phyloP scores from a whole-genome alignment of 192 early-diverging fungal genomes.

The Bifiguratus adelaidae region DNA sequence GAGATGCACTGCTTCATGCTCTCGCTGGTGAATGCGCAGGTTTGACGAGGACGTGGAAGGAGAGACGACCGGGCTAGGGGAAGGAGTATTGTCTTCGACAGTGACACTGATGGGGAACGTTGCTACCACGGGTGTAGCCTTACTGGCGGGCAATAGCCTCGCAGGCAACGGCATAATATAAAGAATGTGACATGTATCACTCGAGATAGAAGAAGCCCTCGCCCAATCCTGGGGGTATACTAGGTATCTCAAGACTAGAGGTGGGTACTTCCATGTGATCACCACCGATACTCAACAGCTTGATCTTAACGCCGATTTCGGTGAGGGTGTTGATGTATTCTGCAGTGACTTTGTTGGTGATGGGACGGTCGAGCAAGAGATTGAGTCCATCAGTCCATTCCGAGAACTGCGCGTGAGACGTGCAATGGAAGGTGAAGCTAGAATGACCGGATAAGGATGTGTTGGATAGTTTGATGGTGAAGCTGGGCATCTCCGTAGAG shows the following conservation, averaged over 20 bases:
- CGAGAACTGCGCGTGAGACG: conserved; percentile 35
- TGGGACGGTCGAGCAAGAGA: conserved; percentile 53
- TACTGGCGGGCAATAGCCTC: no score
- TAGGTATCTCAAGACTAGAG: conserved; percentile 19
- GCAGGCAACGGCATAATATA: no score
- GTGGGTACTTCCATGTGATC: conserved; percentile 44
- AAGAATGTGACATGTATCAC: no score
- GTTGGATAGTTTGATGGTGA: background rate
- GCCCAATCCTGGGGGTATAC: conserved; percentile 10
- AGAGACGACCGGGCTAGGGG: no score
- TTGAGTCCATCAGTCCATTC: conserved; percentile 74
- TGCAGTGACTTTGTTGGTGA: conserved; percentile 52
- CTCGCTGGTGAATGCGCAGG: no score
- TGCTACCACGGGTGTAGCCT: no score
- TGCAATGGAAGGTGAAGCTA: background rate
- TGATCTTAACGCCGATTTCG: conserved; percentile 56
- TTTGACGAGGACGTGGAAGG: no score
- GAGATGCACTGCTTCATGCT: no score
- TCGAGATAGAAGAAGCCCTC: no score
- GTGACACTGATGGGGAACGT: no score
- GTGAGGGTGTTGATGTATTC: conserved; percentile 51
- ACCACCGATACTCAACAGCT: conserved; percentile 53
- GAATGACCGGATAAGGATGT: background rate
- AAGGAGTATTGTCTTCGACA: no score
- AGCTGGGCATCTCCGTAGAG: no score